Conservation (phyloP, 257 asterid species). For the Avicennia marina region DNA sequence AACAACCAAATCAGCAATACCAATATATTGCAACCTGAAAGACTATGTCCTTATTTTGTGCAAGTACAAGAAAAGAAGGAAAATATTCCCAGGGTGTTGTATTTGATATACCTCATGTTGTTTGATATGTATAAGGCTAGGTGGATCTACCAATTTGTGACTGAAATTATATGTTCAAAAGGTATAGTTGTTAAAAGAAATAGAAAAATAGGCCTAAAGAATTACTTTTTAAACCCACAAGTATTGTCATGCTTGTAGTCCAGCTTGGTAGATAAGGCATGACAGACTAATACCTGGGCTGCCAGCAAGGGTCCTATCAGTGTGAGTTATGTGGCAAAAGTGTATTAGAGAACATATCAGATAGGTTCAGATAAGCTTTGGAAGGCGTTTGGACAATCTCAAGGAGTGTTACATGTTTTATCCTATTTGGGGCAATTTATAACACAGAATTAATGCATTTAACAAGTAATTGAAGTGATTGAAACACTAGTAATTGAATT, state of each 20-base stretch:
- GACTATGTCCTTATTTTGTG: not conserved
- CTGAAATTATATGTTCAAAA: not conserved
- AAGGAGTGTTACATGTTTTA: not conserved
- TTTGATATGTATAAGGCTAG: not conserved
- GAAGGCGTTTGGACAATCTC: not conserved
- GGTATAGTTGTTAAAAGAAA: no score
- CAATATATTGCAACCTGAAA: not conserved
- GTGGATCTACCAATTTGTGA: not conserved
- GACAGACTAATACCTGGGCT: not conserved
- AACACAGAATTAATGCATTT: not conserved
- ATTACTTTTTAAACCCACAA: not conserved
- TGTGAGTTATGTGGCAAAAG: not conserved
- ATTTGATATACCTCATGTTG: slow-evolving; percentile 4
- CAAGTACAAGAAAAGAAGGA: no score
- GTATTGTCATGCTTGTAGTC: not conserved
- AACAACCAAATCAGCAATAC: slow-evolving; percentile 14
- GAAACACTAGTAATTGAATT: not conserved
- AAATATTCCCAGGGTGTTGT: not conserved
- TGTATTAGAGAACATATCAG: not conserved
- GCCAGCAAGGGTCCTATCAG: not conserved
- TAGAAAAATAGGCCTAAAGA: not conserved
- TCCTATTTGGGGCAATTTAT: not conserved
- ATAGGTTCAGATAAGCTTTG: not conserved
- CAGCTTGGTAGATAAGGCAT: not conserved
- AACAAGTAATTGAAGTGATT: not conserved